A percentile compares a stretch with the other conserved stretches of the same genome.
Conservation (phyloP, 2,329 filamentous ascomycete species). For the Penicillium sp. region DNA sequence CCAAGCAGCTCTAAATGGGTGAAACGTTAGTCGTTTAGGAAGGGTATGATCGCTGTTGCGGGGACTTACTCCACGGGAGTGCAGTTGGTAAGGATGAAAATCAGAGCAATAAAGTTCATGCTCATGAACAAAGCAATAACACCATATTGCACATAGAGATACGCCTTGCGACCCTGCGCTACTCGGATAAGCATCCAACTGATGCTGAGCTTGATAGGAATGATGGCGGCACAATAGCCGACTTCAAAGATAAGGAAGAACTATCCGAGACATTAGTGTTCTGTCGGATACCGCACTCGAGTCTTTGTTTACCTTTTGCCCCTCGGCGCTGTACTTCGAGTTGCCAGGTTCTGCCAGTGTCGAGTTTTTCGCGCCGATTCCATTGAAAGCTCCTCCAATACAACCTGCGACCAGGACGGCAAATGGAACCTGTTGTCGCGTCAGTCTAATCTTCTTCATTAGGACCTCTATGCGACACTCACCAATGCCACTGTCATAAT, state of each 20-base stretch:
- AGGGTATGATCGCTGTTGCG: neutral
- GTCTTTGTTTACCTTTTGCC: conserved; percentile 17
- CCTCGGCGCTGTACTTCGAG: conserved; percentile 16
- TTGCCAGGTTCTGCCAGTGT: conserved; percentile 19
- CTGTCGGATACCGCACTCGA: neutral
- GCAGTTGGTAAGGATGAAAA: conserved; percentile 27
- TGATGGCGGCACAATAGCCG: conserved; percentile 28
- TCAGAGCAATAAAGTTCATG: conserved; percentile 27
- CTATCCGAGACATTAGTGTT: conserved; percentile 1
- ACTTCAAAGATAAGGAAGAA: conserved; percentile 31
- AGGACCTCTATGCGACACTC: neutral
- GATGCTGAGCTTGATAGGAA: conserved; percentile 30
- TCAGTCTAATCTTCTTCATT: neutral
- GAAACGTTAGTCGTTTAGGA: neutral
- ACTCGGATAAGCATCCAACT: conserved; percentile 29
- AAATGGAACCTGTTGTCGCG: conserved; percentile 18
- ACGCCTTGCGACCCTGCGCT: conserved; percentile 23
- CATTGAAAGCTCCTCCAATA: conserved; percentile 27
- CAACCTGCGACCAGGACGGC: conserved; percentile 21
- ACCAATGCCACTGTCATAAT: conserved; percentile 28
- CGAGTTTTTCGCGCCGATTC: conserved; percentile 20
- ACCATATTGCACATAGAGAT: conserved; percentile 23
- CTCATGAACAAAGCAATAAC: conserved; percentile 18
- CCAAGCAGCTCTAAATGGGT: conserved; percentile 21
- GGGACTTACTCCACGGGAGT: conserved; percentile 20